Conservation (phyloP, 345 rosid species). For the Euphorbia tirucalli region DNA sequence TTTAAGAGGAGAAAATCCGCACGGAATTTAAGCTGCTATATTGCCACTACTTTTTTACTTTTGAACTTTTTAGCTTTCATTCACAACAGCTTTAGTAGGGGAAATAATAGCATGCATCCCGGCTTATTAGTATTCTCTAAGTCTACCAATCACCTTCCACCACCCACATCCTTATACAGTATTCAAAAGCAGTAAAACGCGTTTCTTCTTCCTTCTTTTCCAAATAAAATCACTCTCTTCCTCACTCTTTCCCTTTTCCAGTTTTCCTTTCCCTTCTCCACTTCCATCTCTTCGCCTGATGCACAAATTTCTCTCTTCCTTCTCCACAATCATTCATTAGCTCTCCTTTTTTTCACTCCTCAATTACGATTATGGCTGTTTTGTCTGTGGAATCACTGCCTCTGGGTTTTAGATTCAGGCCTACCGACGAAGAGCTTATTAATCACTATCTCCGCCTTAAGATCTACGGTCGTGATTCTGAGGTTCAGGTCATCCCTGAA, state of each 20-base stretch:
- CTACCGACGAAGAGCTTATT: constrained; percentile 89
- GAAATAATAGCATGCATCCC: too few species aligned
- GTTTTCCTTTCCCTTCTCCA: not conserved
- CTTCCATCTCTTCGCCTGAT: not conserved
- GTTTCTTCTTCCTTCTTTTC: not conserved
- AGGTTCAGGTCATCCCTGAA: constrained; percentile 75
- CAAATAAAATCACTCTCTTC: too few species aligned
- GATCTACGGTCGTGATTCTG: constrained; percentile 83
- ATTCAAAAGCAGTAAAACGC: not conserved
- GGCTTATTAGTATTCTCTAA: too few species aligned
- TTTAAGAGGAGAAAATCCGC: not conserved
- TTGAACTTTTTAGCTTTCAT: too few species aligned
- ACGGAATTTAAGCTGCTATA: too few species aligned
- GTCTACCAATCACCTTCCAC: too few species aligned
- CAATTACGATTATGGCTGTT: constrained; percentile 26
- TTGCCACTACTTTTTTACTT: too few species aligned
- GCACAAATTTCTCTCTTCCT: not conserved
- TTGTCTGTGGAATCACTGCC: constrained; percentile 62
- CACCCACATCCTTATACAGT: too few species aligned
- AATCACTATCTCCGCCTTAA: constrained; percentile 76
- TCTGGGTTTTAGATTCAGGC: constrained; percentile 81
- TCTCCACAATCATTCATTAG: not conserved
- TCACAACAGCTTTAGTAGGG: too few species aligned
- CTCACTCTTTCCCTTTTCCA: not conserved
- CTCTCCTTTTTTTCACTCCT: not conserved